Evolutionary conservation across 345 rosid species (phyloP).

Genomic region (Salix dunnii): DNA sequence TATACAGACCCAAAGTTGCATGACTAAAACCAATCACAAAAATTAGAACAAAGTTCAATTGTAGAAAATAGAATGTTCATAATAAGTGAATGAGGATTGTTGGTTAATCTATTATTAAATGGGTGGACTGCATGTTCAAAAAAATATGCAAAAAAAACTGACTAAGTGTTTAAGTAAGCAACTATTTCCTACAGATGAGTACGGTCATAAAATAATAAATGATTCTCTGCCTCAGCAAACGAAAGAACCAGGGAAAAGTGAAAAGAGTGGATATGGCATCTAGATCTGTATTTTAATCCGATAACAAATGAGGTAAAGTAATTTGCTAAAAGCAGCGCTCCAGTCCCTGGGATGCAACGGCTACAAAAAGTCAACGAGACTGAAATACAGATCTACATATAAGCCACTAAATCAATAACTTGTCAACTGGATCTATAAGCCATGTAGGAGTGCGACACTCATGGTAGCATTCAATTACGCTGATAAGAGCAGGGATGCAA

Average conservation of each 20-base stretch:
- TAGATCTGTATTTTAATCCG: background rate
- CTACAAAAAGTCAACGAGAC: conserved; percentile 5
- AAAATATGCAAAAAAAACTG: background rate
- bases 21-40: conserved; percentile 50
- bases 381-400: background rate
- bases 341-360: background rate
- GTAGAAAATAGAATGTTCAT: background rate
- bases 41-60: background rate
- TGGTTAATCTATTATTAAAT: background rate
- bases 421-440: background rate
- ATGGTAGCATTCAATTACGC: background rate
- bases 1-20: conserved; percentile 93
- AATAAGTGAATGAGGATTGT: background rate
- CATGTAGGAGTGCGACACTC: background rate
- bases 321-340: background rate
- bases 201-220: background rate
- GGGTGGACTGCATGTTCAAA: background rate
- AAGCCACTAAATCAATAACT: background rate
- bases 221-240: background rate
- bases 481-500: background rate
- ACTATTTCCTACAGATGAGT: background rate
- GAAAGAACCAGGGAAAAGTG: background rate
- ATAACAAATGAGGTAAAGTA: background rate
- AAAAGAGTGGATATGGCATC: background rate
- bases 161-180: background rate